These are phyloP conservation scores for Cytospora piceae DNA, from an alignment of 2,329 filamentous ascomycete species.

Conservation along the genomic window DNA sequence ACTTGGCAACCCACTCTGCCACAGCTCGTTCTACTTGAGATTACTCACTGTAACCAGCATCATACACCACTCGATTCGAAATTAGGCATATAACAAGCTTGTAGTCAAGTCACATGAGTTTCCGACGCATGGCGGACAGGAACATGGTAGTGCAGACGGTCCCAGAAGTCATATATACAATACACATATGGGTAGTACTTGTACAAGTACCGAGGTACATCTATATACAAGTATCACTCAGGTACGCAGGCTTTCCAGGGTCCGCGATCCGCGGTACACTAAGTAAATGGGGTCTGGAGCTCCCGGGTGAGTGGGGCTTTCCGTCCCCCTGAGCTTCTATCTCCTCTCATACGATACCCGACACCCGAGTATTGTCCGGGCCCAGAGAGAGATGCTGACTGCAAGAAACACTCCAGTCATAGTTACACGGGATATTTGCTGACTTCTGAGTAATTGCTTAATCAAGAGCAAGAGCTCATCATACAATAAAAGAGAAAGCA, in stretches of 20 bases:
- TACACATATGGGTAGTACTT: background rate
- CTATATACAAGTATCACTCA: background rate
- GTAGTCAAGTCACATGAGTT: background rate
- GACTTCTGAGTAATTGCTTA: too few relatives aligned
- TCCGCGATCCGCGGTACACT: background rate
- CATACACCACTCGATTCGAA: conserved; percentile 3
- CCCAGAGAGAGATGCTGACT: background rate
- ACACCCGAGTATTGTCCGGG: background rate
- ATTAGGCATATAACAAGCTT: conserved; percentile 10
- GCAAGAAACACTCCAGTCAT: background rate
- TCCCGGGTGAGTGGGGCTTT: background rate
- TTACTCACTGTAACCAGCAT: background rate
- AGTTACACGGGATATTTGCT: background rate
- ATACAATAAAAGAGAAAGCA: too few relatives aligned
- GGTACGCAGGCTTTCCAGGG: background rate
- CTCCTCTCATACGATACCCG: background rate
- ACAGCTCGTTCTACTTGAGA: conserved; percentile 14
- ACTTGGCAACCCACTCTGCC: conserved; percentile 19
- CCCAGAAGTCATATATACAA: background rate
- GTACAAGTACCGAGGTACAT: background rate
- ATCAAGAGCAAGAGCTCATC: too few relatives aligned
- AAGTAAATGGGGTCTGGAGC: background rate
- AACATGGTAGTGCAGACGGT: background rate
- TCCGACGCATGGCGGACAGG: background rate
- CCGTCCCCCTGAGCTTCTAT: background rate